Evolutionary conservation across 495 filamentous ascomycete species (phyloP).

Genomic region (Neurospora sp.): DNA sequence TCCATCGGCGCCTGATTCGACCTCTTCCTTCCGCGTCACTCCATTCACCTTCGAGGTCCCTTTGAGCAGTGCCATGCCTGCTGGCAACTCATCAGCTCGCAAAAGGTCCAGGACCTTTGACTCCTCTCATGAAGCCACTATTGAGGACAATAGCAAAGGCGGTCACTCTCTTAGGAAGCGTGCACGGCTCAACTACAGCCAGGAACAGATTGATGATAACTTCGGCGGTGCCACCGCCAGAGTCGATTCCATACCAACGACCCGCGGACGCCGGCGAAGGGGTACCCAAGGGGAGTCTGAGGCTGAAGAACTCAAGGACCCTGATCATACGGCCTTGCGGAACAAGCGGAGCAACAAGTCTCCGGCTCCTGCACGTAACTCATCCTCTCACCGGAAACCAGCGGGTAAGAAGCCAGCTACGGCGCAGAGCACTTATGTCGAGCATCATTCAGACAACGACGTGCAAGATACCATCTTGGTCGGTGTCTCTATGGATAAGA

Average conservation of each 20-base stretch:
- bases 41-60: conserved; percentile 21
- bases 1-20: conserved; percentile 7
- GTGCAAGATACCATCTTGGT: conserved; percentile 42
- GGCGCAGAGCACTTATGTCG: conserved; percentile 18
- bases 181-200: conserved; percentile 35
- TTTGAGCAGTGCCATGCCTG: conserved; percentile 18
- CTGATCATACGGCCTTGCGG: conserved; percentile 6
- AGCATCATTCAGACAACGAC: conserved; percentile 31
- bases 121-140: conserved; percentile 13
- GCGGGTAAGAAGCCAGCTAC: conserved; percentile 21
- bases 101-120: conserved; percentile 30
- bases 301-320: conserved; percentile 16
- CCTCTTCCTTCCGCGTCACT: conserved; percentile 4
- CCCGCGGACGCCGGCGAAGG: conserved; percentile 22
- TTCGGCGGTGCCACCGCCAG: neutral
- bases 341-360: conserved; percentile 17
- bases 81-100: conserved; percentile 4
- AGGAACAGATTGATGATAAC: conserved; percentile 31
- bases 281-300: conserved; percentile 15
- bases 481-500: conserved; percentile 22
- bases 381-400: conserved; percentile 24
- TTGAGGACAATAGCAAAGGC: conserved; percentile 22
- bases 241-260: conserved; percentile 7
- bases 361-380: conserved; percentile 18
- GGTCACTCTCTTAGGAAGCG: conserved; percentile 40